These are phyloP conservation scores for Iodosphaeria phyllophila DNA, from an alignment of 2,329 filamentous ascomycete species.

Conservation along the genomic window DNA sequence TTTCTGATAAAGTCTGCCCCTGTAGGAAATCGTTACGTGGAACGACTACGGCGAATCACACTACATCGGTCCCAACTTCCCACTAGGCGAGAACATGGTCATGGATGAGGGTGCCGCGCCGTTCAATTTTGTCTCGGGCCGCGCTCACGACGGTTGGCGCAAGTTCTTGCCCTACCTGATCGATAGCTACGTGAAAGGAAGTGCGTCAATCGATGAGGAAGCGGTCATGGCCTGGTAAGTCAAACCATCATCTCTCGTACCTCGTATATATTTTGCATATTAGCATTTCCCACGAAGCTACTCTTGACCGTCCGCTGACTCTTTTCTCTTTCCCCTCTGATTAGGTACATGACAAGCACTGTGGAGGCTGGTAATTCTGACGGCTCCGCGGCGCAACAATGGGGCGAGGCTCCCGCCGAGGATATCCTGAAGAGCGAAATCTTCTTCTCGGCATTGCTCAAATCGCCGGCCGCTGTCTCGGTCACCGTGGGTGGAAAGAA, in stretches of 20 bases:
- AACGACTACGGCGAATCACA: conserved; percentile 43
- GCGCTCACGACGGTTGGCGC: conserved; percentile 1
- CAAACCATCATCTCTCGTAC: too few species aligned
- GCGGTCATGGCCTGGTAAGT: conserved; percentile 13
- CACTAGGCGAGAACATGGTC: too few species aligned
- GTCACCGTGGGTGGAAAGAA: conserved; percentile 11
- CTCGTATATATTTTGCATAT: too few species aligned
- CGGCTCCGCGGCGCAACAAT: conserved; percentile 11
- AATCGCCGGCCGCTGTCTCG: conserved; percentile 7
- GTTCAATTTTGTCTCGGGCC: neutral
- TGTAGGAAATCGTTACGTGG: conserved; percentile 15
- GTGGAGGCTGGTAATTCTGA: conserved; percentile 11
- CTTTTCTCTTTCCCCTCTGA: too few species aligned
- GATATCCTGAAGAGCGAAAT: conserved; percentile 7
- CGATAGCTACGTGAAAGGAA: conserved; percentile 14
- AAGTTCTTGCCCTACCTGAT: conserved; percentile 15
- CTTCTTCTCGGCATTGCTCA: conserved; percentile 11
- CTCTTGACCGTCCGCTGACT: too few species aligned
- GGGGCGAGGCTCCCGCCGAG: conserved; percentile 7
- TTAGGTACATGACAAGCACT: too few species aligned
- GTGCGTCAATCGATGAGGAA: conserved; percentile 9
- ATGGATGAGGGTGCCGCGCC: too few species aligned
- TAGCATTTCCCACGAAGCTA: too few species aligned
- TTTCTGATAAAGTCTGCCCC: neutral
- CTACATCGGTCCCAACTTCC: conserved; percentile 29